phyloP scores from a whole-genome alignment of 2,329 filamentous ascomycete genomes.

The Cytospora piceicola region DNA sequence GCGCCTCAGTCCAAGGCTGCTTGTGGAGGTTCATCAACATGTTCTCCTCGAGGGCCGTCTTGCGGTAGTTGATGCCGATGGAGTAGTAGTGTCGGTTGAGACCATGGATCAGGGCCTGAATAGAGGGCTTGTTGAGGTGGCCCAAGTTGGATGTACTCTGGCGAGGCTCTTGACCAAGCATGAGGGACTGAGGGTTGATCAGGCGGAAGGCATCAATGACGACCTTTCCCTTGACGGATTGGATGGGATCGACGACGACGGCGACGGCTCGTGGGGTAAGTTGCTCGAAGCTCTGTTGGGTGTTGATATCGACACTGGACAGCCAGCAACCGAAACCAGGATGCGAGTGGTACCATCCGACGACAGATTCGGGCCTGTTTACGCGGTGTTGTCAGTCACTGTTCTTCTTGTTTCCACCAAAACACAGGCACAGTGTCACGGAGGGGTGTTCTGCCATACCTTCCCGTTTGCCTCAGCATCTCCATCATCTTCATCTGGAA shows the following conservation, averaged over 20 bases:
- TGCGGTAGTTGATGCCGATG: slow-evolving; percentile 97
- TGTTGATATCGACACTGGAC: slow-evolving; percentile 98
- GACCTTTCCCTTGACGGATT: slow-evolving; percentile 99
- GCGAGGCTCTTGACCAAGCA: slow-evolving; percentile 96
- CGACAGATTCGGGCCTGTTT: slow-evolving; percentile 86
- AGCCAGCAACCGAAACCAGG: slow-evolving; percentile 99
- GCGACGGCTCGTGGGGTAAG: slow-evolving; percentile 95
- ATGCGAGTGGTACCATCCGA: slow-evolving; percentile 99
- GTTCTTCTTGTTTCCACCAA: not conserved
- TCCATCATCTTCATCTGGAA: slow-evolving; percentile 99
- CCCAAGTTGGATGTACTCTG: slow-evolving; percentile 98
- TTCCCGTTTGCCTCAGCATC: slow-evolving; percentile 95
- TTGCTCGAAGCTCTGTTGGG: slow-evolving; percentile 99
- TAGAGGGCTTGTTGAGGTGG: slow-evolving; percentile 99
- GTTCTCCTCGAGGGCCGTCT: slow-evolving; percentile 96
- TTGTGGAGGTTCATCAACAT: slow-evolving; percentile 99
- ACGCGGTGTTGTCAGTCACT: not conserved
- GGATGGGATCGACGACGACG: slow-evolving; percentile 97
- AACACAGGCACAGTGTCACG: not conserved
- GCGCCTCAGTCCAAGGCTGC: slow-evolving; percentile 97
- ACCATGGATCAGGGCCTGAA: slow-evolving; percentile 97
- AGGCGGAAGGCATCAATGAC: slow-evolving; percentile 99
- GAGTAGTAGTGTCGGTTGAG: slow-evolving; percentile 99
- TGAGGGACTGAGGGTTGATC: slow-evolving; percentile 96
- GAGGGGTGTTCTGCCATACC: slow-evolving; percentile 57